phyloP scores from a whole-genome alignment of 2,329 filamentous ascomycete genomes.

The Penicillium sp. region DNA sequence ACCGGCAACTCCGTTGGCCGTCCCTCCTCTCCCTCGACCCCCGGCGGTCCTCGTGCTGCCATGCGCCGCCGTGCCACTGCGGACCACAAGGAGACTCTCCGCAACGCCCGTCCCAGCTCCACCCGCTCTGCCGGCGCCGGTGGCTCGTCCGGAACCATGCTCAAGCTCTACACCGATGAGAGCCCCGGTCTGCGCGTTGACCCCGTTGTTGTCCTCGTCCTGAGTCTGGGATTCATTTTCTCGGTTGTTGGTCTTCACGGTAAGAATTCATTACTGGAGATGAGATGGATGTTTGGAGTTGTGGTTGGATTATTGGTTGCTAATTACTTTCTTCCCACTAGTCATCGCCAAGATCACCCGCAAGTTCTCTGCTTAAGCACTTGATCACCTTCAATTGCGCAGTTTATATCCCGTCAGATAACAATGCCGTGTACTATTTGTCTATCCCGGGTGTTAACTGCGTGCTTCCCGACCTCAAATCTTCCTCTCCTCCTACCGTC shows the following conservation, averaged over 20 bases:
- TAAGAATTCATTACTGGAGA: constrained; percentile 50
- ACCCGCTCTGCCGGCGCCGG: constrained; percentile 92
- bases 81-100: constrained; percentile 95
- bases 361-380: constrained; percentile 65
- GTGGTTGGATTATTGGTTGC: neutral
- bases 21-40: constrained; percentile 80
- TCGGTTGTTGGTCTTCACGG: constrained; percentile 96
- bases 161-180: constrained; percentile 98
- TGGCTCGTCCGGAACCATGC: constrained; percentile 96
- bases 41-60: constrained; percentile 90
- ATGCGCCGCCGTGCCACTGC: constrained; percentile 93
- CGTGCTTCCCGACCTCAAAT: constrained; percentile 2
- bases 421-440: neutral
- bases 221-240: constrained; percentile 98
- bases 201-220: constrained; percentile 91
- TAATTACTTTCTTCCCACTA: constrained; percentile 40
- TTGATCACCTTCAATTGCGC: constrained; percentile 2
- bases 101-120: constrained; percentile 87
- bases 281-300: neutral
- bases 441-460: constrained; percentile 3
- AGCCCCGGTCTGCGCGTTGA: constrained; percentile 96
- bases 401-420: neutral
- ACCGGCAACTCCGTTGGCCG: constrained; percentile 71
- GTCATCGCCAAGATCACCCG: constrained; percentile 95
- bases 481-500: constrained; percentile 6